Base-by-base conservation (phyloP, 305 asterid species). In the Ruellia speciosa region DNA sequence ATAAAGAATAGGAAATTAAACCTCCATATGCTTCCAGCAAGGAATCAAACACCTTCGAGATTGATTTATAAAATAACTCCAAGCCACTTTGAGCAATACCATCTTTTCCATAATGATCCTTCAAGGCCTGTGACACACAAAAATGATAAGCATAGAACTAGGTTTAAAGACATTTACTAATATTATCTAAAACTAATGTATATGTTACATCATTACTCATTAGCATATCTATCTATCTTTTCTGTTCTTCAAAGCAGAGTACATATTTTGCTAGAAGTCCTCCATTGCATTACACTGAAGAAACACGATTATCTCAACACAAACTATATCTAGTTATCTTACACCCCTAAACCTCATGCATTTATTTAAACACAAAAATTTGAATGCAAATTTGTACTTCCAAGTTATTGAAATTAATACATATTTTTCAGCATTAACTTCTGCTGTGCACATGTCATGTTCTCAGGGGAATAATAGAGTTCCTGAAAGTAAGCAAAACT, bases 111-210 rank as follows among this genome's bases (percentile, higher is more conserved):
- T 82, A 78, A 17, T 52, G 75, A 67, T 72, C 86, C 77, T 59
- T 78, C 69, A 92, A 76, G 72, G 72, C 87, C 99, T 92, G 85
- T 24, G n/a, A n/a, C n/a, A n/a, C n/a, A n/a, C n/a, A n/a, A n/a
- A n/a, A n/a, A n/a, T n/a, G n/a, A n/a, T n/a, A n/a, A n/a, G n/a
- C n/a, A n/a, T n/a, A n/a, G n/a, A n/a, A n/a, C n/a, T n/a, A n/a
- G n/a, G n/a, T n/a, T n/a, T n/a, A n/a, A n/a, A n/a, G n/a, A n/a
- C n/a, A n/a, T n/a, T n/a, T n/a, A n/a, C n/a, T n/a, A n/a, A n/a
- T n/a, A n/a, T n/a, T n/a, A n/a, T n/a, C n/a, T n/a, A n/a, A n/a
- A n/a, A n/a, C n/a, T n/a, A n/a, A n/a, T n/a, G n/a, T n/a, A n/a
- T n/a, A n/a, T n/a, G n/a, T n/a, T n/a, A n/a, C n/a, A n/a, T n/a